Evolutionary conservation across 2,329 filamentous ascomycete genomes (phyloP).

Genomic region (Trichoderma afroharzianum): DNA sequence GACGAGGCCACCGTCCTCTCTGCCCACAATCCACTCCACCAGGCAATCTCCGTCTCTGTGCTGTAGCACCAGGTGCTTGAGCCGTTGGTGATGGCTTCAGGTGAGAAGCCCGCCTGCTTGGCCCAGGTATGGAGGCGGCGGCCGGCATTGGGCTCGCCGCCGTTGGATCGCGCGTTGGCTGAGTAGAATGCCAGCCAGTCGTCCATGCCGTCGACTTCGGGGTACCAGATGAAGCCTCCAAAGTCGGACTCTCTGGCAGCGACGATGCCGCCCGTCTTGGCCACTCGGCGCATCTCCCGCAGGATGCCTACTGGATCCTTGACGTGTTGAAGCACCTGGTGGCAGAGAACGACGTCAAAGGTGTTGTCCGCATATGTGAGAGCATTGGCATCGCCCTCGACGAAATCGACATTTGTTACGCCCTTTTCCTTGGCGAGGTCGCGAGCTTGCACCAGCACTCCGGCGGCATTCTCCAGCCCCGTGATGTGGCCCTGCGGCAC

Average conservation of each 20-base stretch:
- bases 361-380: constrained; percentile 35
- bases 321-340: constrained; percentile 40
- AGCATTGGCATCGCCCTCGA: constrained; percentile 27
- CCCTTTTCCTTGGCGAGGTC: constrained; percentile 24
- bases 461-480: constrained; percentile 37
- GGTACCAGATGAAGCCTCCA: constrained; percentile 24
- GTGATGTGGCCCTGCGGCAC: constrained; percentile 35
- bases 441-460: constrained; percentile 32
- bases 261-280: constrained; percentile 39
- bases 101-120: constrained; percentile 21
- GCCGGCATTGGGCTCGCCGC: constrained; percentile 24
- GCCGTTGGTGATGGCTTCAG: constrained; percentile 16
- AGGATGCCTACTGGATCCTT: constrained; percentile 32
- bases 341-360: constrained; percentile 40
- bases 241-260: constrained; percentile 29
- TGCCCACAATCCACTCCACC: constrained; percentile 25
- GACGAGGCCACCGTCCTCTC: constrained; percentile 22
- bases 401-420: constrained; percentile 34
- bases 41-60: constrained; percentile 21
- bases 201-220: constrained; percentile 21
- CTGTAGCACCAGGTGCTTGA: constrained; percentile 25
- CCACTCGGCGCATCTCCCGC: constrained; percentile 39
- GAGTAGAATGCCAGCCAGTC: constrained; percentile 22
- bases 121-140: constrained; percentile 25
- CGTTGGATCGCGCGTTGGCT: constrained; percentile 19